Evolutionary conservation across 2,329 filamentous ascomycete genomes (phyloP).

Genomic region (Aspergillus spinulosporus): DNA sequence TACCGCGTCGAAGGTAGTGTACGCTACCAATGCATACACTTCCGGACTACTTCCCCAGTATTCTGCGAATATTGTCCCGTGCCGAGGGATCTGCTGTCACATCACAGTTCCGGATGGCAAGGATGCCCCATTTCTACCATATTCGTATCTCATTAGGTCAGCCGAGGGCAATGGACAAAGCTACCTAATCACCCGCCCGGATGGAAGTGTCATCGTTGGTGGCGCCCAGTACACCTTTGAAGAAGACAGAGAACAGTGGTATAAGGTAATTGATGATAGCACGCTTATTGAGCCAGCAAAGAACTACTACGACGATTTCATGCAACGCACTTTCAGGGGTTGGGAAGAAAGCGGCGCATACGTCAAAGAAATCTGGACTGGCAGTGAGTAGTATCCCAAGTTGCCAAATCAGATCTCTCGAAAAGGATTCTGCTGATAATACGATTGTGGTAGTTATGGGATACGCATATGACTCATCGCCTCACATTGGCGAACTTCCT

Average conservation of each 20-base stretch:
- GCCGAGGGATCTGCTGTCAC: background rate
- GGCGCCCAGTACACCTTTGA: background rate
- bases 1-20: background rate
- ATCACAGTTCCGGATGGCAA: background rate
- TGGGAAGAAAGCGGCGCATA: slow-evolving; percentile 39
- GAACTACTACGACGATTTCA: slow-evolving; percentile 42
- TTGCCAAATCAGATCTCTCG: background rate
- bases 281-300: slow-evolving; percentile 49
- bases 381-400: slow-evolving; percentile 29
- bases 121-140: background rate
- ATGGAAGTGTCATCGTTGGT: background rate
- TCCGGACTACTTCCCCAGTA: background rate
- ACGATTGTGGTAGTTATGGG: background rate
- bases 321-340: slow-evolving; percentile 39
- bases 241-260: slow-evolving; percentile 42
- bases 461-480: slow-evolving; percentile 44
- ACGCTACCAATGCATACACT: background rate
- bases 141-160: background rate
- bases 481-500: slow-evolving; percentile 55
- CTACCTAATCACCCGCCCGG: background rate
- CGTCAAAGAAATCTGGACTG: slow-evolving; percentile 37
- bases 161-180: background rate
- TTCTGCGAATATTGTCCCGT: background rate
- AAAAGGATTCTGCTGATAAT: background rate
- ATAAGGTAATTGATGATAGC: slow-evolving; percentile 49